Evolutionary conservation across 768 basidiomycete genomes (phyloP).

Genomic region (Galerina marginata): DNA sequence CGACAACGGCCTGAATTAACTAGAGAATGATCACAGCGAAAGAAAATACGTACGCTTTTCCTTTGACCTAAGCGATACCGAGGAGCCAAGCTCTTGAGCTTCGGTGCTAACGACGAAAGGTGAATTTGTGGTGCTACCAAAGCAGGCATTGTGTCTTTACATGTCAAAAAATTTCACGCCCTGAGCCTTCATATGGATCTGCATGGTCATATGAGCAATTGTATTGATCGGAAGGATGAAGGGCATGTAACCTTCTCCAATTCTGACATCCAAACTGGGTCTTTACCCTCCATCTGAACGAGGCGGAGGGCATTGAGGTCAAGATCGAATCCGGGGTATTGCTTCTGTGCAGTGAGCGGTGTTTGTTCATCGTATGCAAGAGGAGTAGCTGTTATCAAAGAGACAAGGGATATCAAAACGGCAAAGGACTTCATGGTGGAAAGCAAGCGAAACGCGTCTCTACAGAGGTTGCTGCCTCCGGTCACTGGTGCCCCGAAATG

Average conservation of each 20-base stretch:
- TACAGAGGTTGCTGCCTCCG: background rate
- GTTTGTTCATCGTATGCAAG: constrained; percentile 41
- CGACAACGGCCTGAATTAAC: constrained; percentile 15
- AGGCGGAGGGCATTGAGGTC: constrained; percentile 77
- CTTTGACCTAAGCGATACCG: constrained; percentile 40
- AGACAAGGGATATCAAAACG: constrained; percentile 49
- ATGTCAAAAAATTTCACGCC: constrained; percentile 90
- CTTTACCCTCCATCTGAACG: constrained; percentile 73
- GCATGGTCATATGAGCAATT: constrained; percentile 17
- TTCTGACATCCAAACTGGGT: constrained; percentile 84
- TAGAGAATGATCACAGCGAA: constrained; percentile 4
- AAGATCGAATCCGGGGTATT: constrained; percentile 67
- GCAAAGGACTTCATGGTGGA: constrained; percentile 55
- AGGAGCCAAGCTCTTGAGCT: constrained; percentile 61
- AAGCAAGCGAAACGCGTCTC: background rate
- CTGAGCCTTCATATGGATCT: constrained; percentile 80
- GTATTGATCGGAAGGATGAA: background rate
- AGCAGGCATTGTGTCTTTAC: constrained; percentile 43
- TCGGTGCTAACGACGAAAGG: constrained; percentile 61
- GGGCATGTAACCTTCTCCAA: constrained; percentile 72
- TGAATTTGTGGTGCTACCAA: background rate
- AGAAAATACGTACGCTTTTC: constrained; percentile 40
- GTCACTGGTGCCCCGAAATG: background rate
- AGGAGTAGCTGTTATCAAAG: constrained; percentile 47
- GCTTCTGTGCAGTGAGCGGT: constrained; percentile 38